A percentile compares a stretch with the other conserved stretches of the same genome.
Evolutionary conservation across 2,329 filamentous ascomycete species (phyloP).

Genomic region (Aspergillus sojae): DNA sequence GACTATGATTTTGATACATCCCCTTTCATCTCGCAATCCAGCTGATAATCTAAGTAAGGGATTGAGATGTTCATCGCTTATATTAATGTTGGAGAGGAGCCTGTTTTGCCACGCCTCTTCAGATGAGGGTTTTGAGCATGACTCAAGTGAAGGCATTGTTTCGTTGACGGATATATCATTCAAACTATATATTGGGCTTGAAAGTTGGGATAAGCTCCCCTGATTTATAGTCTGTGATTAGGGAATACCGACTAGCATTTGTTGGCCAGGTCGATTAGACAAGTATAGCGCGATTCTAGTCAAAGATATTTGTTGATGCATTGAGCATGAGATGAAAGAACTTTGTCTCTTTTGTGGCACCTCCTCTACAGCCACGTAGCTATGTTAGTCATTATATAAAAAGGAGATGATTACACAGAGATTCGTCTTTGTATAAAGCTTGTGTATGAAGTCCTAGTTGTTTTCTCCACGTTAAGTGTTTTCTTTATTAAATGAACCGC

Average conservation of each 20-base stretch:
- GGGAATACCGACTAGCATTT: background rate
- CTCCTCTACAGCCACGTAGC: background rate
- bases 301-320: background rate
- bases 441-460: background rate
- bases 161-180: background rate
- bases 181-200: background rate
- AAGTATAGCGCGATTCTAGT: background rate
- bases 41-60: background rate
- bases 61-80: background rate
- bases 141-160: background rate
- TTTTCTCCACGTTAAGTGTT: too few relatives aligned
- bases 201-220: background rate
- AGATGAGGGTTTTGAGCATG: background rate
- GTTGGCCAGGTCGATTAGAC: background rate
- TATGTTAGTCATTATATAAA: background rate
- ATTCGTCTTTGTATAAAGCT: background rate
- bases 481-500: too few relatives aligned
- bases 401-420: background rate
- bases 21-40: background rate
- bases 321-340: background rate
- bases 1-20: background rate
- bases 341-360: background rate
- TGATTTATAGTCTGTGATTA: background rate
- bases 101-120: background rate
- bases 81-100: background rate